Conservation (phyloP, 306 rosid species). For the Cyclanthera cordifolia region DNA sequence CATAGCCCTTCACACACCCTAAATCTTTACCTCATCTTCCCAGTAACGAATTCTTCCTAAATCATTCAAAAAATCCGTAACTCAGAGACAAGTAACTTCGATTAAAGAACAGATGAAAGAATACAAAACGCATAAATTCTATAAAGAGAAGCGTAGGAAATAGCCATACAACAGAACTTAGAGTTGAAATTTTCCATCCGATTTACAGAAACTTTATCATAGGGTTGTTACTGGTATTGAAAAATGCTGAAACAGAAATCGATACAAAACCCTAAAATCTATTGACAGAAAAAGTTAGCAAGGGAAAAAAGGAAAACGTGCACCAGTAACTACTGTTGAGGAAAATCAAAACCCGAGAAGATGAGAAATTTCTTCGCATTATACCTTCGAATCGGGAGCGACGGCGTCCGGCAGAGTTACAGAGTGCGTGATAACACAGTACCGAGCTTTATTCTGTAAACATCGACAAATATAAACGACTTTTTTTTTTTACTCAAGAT, state of each 20-base stretch:
- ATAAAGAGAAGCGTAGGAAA: not conserved
- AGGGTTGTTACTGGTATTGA: not conserved
- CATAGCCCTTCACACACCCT: too few species aligned
- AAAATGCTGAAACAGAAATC: not conserved
- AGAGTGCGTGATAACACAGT: not conserved
- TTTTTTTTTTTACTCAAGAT: too few species aligned
- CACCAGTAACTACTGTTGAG: not conserved
- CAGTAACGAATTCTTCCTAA: not conserved
- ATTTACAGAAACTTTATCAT: not conserved
- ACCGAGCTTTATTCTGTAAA: too few species aligned
- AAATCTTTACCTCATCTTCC: too few species aligned
- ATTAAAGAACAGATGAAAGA: not conserved
- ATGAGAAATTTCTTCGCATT: not conserved
- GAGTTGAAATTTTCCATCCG: not conserved
- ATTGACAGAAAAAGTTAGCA: not conserved
- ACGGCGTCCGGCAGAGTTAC: not conserved
- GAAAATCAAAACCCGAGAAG: not conserved
- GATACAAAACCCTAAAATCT: not conserved
- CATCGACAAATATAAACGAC: too few species aligned
- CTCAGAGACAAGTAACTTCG: too few species aligned
- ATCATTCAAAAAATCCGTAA: constrained; percentile 3
- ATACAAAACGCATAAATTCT: not conserved
- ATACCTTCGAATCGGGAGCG: not conserved
- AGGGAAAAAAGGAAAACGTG: not conserved
- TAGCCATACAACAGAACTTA: not conserved